Percentiles rank a stretch among this genome's conserved stretches.
Conservation (phyloP, 805 yeast genomes). For the Sugiyamaella smithiae region DNA sequence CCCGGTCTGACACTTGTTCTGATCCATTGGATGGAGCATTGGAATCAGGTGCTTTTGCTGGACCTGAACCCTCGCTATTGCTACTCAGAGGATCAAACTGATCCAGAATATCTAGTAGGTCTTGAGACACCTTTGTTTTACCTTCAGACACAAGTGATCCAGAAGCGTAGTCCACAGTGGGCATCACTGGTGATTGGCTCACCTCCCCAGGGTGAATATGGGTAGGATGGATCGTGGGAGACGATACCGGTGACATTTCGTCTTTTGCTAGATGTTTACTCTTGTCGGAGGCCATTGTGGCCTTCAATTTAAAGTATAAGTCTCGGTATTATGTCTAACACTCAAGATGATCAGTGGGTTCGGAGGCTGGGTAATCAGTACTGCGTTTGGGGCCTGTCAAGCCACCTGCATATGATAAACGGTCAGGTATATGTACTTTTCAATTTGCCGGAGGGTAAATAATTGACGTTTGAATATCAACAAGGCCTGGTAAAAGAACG, state of each 20-base stretch:
- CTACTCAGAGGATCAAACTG: conserved; percentile 27
- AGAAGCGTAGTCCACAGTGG: conserved; percentile 13
- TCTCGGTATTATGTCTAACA: no score
- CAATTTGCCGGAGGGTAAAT: no score
- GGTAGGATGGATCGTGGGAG: conserved; percentile 18
- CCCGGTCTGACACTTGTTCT: background rate
- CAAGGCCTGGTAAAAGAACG: no score
- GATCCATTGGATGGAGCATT: background rate
- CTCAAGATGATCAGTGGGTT: no score
- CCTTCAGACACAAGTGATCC: conserved; percentile 15
- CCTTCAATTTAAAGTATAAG: background rate
- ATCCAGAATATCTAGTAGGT: conserved; percentile 24
- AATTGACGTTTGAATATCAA: no score
- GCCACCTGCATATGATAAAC: no score
- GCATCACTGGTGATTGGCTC: conserved; percentile 10
- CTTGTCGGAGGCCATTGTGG: background rate
- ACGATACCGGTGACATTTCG: conserved; percentile 4
- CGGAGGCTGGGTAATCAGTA: no score
- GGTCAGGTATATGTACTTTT: no score
- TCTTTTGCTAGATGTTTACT: background rate
- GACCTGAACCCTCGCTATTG: background rate
- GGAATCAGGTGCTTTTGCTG: background rate
- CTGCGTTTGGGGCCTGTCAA: no score
- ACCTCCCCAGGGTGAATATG: conserved; percentile 17
- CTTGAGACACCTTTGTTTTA: conserved; percentile 9